phyloP scores from a whole-genome alignment of 495 filamentous ascomycete species.

The Clavariopsis aquatica region DNA sequence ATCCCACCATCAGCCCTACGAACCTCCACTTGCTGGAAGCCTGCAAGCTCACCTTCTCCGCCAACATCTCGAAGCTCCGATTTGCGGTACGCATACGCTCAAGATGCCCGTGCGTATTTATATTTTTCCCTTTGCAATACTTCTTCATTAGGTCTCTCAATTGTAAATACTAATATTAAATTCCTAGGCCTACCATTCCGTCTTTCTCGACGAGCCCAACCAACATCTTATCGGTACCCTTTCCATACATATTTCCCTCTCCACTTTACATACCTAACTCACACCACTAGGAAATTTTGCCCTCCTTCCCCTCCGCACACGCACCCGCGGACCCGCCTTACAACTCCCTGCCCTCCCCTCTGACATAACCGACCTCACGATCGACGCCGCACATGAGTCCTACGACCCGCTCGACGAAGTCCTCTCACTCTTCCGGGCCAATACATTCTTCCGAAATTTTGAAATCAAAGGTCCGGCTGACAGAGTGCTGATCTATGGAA shows the following conservation, averaged over 20 bases:
- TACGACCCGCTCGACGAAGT: conserved; percentile 97
- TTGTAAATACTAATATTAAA: conserved; percentile 13
- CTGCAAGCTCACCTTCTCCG: conserved; percentile 17
- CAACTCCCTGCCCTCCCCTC: conserved; percentile 73
- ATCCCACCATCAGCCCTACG: conserved; percentile 35
- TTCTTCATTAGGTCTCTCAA: background rate
- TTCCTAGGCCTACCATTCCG: conserved; percentile 85
- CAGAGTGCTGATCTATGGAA: conserved; percentile 92
- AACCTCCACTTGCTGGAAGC: conserved; percentile 23
- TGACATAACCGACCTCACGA: conserved; percentile 64
- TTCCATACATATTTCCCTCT: conserved; percentile 29
- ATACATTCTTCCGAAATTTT: conserved; percentile 98
- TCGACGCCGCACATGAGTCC: conserved; percentile 80
- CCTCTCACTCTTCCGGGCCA: conserved; percentile 89
- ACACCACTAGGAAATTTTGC: conserved; percentile 75
- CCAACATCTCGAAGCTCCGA: conserved; percentile 3
- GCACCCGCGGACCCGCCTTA: conserved; percentile 88
- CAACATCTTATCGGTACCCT: conserved; percentile 63
- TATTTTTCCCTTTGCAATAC: background rate
- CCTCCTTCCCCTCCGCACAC: conserved; percentile 88
- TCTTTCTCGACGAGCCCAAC: conserved; percentile 81
- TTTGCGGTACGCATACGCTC: conserved; percentile 23
- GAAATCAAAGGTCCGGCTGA: conserved; percentile 98
- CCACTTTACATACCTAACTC: background rate
- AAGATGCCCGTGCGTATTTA: conserved; percentile 56